Percentiles rank a stretch among this genome's conserved stretches.
Conservation (phyloP, 2,329 filamentous ascomycete species). For the Aspergillus sp. region DNA sequence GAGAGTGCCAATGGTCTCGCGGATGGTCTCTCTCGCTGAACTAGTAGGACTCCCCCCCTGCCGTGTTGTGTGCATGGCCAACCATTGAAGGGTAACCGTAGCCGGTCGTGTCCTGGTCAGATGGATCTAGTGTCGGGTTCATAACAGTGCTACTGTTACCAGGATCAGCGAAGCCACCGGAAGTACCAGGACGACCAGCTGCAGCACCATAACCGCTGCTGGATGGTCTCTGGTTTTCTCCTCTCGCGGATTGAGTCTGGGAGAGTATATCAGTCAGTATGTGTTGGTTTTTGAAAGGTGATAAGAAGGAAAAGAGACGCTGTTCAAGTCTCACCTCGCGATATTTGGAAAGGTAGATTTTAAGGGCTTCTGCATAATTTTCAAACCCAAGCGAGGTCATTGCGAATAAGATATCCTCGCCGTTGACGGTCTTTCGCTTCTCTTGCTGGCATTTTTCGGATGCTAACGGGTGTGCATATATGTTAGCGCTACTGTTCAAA, state of each 20-base stretch:
- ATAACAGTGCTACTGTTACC: slow-evolving; percentile 40
- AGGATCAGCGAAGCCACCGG: slow-evolving; percentile 30
- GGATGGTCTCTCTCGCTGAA: slow-evolving; percentile 3
- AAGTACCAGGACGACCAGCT: slow-evolving; percentile 20
- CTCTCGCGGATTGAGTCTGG: slow-evolving; percentile 72
- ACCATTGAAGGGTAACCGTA: slow-evolving; percentile 42
- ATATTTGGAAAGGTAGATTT: slow-evolving; percentile 96
- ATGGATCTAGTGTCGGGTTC: slow-evolving; percentile 36
- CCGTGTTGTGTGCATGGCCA: slow-evolving; percentile 40
- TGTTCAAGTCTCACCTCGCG: slow-evolving; percentile 64
- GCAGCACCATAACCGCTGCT: slow-evolving; percentile 38
- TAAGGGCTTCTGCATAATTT: slow-evolving; percentile 95
- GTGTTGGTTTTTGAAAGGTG: slow-evolving; percentile 31
- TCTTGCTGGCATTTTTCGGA: slow-evolving; percentile 99
- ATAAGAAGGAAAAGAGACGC: slow-evolving; percentile 3
- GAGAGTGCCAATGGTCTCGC: slow-evolving; percentile 3
- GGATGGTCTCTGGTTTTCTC: slow-evolving; percentile 52
- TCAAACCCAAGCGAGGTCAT: slow-evolving; percentile 99
- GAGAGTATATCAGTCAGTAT: slow-evolving; percentile 38
- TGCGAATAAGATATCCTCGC: slow-evolving; percentile 95
- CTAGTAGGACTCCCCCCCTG: slow-evolving; percentile 39
- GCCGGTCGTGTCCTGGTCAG: slow-evolving; percentile 37
- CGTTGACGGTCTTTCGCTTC: slow-evolving; percentile 98
- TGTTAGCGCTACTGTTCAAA: slow-evolving; percentile 1
- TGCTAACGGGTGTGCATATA: slow-evolving; percentile 47